Conservation (phyloP, 2,329 filamentous ascomycete genomes). For the Trichoderma pleuroti region DNA sequence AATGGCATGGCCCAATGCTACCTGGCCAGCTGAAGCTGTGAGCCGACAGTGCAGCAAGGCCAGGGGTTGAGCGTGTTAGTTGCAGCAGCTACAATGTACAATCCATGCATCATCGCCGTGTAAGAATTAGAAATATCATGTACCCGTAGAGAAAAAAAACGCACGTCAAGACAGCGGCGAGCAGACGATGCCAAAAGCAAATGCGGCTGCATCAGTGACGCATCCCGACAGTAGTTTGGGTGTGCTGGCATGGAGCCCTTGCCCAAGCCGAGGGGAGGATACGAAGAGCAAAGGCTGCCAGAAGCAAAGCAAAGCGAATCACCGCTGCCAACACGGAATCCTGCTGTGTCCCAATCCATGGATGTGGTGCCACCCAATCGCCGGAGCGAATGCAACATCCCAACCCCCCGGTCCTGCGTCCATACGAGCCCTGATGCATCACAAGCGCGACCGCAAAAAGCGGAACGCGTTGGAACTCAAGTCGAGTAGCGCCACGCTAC, state of each 20-base stretch:
- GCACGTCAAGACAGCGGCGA: not conserved
- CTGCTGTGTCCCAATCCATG: not conserved
- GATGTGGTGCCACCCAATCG: not conserved
- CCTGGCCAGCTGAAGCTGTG: conserved; percentile 9
- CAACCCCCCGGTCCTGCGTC: conserved; percentile 10
- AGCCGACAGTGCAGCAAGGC: not conserved
- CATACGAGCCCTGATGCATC: conserved; percentile 14
- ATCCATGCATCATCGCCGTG: not conserved
- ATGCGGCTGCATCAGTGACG: conserved; percentile 5
- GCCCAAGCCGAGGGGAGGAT: not conserved
- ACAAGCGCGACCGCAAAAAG: conserved; percentile 16
- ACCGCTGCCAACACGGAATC: not conserved
- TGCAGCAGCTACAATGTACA: not conserved
- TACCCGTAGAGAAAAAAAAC: not conserved
- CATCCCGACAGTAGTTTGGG: conserved; percentile 15
- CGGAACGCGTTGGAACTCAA: not conserved
- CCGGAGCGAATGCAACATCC: not conserved
- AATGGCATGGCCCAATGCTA: conserved; percentile 3
- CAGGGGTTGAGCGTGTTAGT: not conserved
- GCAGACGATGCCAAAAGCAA: not conserved
- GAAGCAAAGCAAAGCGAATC: not conserved
- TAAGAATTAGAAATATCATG: not conserved
- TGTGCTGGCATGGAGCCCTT: conserved; percentile 14
- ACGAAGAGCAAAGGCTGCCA: conserved; percentile 2
- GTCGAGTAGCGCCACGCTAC: conserved; percentile 8